phyloP scores from a whole-genome alignment of 2,329 filamentous ascomycete species.

The Verticillium albo-atrum region DNA sequence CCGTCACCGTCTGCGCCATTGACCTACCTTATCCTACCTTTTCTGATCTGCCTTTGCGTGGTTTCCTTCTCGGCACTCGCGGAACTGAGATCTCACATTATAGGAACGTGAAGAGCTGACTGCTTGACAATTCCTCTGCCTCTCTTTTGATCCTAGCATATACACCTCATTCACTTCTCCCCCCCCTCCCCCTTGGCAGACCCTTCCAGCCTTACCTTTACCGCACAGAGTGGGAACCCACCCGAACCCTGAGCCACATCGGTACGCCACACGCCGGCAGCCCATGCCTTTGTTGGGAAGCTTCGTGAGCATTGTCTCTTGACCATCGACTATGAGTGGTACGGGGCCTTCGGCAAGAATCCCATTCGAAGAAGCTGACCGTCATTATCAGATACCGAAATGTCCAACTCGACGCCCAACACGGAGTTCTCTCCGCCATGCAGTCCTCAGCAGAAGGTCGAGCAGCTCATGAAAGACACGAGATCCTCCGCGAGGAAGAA shows the following conservation, averaged over 20 bases:
- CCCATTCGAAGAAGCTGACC: conserved; percentile 2
- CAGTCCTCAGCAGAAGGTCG: conserved; percentile 34
- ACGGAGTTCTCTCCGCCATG: conserved; percentile 43
- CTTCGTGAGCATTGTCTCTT: neutral
- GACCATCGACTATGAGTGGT: neutral
- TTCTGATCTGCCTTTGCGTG: neutral
- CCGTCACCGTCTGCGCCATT: neutral
- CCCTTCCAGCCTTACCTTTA: neutral
- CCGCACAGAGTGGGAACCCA: neutral
- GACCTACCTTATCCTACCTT: neutral
- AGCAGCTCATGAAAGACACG: conserved; percentile 27
- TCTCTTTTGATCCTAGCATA: neutral
- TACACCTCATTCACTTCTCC: neutral
- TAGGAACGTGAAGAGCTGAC: neutral
- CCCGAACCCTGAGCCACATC: conserved; percentile 18
- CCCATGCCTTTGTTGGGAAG: neutral
- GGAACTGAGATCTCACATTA: neutral
- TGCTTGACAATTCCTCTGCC: neutral
- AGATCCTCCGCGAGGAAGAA: conserved; percentile 42
- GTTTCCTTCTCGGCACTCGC: neutral
- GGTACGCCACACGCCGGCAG: conserved; percentile 17
- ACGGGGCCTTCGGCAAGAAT: neutral
- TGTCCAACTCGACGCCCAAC: conserved; percentile 40
- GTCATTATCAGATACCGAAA: conserved; percentile 11
- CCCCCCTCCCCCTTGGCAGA: neutral